Conservation (phyloP, 768 basidiomycete species). For the Xerocomus potaroensis region DNA sequence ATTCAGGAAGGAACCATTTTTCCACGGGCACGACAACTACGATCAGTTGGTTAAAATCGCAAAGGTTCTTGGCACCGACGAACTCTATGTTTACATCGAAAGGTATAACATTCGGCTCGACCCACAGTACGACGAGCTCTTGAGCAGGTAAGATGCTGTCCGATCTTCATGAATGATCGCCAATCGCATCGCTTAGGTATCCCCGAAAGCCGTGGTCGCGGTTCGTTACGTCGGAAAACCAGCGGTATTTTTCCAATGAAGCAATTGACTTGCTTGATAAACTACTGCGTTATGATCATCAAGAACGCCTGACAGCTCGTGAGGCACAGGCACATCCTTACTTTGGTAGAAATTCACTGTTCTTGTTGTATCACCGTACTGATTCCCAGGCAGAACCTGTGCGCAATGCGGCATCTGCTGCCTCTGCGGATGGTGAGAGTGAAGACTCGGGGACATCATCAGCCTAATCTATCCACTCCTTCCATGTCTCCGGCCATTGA, state of each 20-base stretch:
- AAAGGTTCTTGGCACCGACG: constrained; percentile 96
- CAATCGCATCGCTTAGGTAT: constrained; percentile 47
- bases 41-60: constrained; percentile 98
- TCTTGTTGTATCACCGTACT: constrained; percentile 14
- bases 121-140: constrained; percentile 91
- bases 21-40: constrained; percentile 99
- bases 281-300: constrained; percentile 93
- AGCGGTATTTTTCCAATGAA: constrained; percentile 94
- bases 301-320: constrained; percentile 90
- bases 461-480: constrained; percentile 25
- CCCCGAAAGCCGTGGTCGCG: constrained; percentile 93
- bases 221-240: constrained; percentile 94
- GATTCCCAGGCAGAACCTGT: constrained; percentile 55
- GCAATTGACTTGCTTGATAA: constrained; percentile 96
- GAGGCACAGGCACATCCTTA: constrained; percentile 93
- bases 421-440: constrained; percentile 57
- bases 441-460: constrained; percentile 41
- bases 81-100: constrained; percentile 86
- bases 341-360: constrained; percentile 55
- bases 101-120: constrained; percentile 96
- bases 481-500: constrained; percentile 24
- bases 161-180: constrained; percentile 7
- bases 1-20: constrained; percentile 98
- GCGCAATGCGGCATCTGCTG: constrained; percentile 42
- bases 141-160: constrained; percentile 59